A percentile compares a stretch with the other conserved stretches of the same genome.
phyloP scores from a whole-genome alignment of 495 filamentous ascomycete species.

The Neurospora sp. region DNA sequence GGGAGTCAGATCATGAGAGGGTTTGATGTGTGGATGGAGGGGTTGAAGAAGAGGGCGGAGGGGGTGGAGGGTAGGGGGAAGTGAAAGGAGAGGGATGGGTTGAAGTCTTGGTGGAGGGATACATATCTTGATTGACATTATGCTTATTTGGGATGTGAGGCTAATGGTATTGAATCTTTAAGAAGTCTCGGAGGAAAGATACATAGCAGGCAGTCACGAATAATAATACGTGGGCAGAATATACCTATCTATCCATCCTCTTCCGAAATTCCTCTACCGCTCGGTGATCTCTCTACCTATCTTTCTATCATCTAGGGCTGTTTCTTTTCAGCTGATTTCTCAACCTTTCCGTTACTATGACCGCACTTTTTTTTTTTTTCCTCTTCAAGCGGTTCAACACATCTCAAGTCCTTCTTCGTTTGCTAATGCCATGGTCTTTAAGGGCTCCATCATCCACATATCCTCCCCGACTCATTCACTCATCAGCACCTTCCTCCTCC shows the following conservation, averaged over 20 bases:
- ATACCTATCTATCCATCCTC: neutral
- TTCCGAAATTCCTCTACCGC: neutral
- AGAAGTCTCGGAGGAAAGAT: neutral
- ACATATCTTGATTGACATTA: neutral
- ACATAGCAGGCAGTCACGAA: neutral
- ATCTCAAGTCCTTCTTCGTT: neutral
- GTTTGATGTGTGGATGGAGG: slow-evolving; percentile 23
- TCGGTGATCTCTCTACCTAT: neutral
- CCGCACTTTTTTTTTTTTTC: neutral
- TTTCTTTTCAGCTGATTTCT: neutral
- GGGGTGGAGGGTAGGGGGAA: neutral
- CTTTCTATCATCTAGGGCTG: neutral
- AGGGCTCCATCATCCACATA: neutral
- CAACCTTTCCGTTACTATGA: neutral
- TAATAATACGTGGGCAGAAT: neutral
- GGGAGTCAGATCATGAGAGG: slow-evolving; percentile 15
- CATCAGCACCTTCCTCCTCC: neutral
- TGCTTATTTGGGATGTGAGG: neutral
- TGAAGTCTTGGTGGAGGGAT: neutral
- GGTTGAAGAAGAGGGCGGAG: slow-evolving; percentile 22
- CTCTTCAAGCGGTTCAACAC: neutral
- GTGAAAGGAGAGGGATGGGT: neutral
- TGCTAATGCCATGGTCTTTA: neutral
- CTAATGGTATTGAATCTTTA: neutral
- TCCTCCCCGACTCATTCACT: neutral